Base-by-base conservation (phyloP, 2,329 filamentous ascomycete genomes). In the Trichoderma hamatum region DNA sequence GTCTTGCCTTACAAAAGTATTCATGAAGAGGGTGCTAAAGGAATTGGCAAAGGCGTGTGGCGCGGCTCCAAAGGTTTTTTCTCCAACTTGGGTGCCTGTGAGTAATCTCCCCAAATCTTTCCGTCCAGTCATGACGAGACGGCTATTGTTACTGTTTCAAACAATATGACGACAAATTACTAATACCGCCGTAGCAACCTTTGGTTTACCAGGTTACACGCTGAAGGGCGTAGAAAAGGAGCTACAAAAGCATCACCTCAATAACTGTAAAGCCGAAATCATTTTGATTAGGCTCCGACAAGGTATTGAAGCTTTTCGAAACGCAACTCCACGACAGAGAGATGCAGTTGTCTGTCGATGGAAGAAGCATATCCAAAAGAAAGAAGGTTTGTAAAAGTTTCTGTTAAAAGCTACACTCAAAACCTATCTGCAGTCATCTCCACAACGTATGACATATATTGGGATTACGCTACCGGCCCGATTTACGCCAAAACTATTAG, bases 1-100 rank as follows among this genome's bases (percentile, higher is more conserved):
- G 88, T 84, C 0, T 88, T 90, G 70, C 91, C 91, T 0, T 81
- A 88, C 10, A 82, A 85, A 63, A 90, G 89, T 3, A 87, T 87
- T 0, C 88, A 86, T 74, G 86, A 90, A 56, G 86, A 88, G 69
- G 90, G 90, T 1, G 78, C 82, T 1, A 83, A 82, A 9, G 91
- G 91, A 1, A 81, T 90, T 5, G 73, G 89, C 11, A 91, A 89
- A 75, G 89, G 89, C 0, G 72, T 86, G 75, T 81, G 58, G 80
- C 81, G 75, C 77, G 85, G 39, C 61, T 84, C 34, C 77, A 78
- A 60, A 76, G 85, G 56, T 73, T 84, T 72, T 73, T 82, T 69
- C 71, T 86, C 46, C 80, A 86, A 76, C 76, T 79, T 73, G 73
- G 85, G 64, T 77, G 83, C 66, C 52, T 76, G 73, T 75, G 67